A percentile compares a stretch with the other conserved stretches of the same genome.
These are phyloP conservation scores for Gloeostereum incarnatum DNA, from an alignment of 768 basidiomycete species.

Conservation along the genomic window DNA sequence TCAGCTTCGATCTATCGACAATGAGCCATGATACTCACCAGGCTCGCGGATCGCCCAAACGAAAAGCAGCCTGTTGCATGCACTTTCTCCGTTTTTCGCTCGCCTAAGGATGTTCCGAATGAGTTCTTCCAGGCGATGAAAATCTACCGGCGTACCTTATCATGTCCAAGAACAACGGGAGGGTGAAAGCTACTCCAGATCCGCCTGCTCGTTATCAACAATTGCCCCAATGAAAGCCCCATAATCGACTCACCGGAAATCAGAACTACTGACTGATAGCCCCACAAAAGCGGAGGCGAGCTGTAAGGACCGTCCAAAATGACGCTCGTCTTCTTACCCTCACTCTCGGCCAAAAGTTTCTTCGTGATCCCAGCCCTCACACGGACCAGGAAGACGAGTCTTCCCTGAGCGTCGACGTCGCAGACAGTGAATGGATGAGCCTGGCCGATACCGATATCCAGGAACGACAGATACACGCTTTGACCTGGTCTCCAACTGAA, in stretches of 20 bases:
- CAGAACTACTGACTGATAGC: conserved; percentile 36
- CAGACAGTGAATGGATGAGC: conserved; percentile 58
- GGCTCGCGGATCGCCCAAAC: conserved; percentile 18
- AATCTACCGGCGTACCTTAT: conserved; percentile 23
- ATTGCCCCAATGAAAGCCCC: not conserved
- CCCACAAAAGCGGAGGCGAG: conserved; percentile 25
- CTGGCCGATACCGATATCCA: conserved; percentile 33
- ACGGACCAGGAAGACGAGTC: conserved; percentile 53
- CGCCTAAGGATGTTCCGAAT: not conserved
- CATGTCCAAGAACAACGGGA: conserved; percentile 33
- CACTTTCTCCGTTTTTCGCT: conserved; percentile 15
- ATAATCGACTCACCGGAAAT: conserved; percentile 29
- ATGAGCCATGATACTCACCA: not conserved
- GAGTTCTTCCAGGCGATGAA: not conserved
- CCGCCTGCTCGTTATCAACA: conserved; percentile 22
- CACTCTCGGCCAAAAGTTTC: conserved; percentile 21
- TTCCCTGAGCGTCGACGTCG: conserved; percentile 22
- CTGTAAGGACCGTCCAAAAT: conserved; percentile 55
- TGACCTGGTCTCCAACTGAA: conserved; percentile 43
- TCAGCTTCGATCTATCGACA: not conserved
- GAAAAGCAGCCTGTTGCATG: conserved; percentile 34
- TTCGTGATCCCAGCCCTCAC: conserved; percentile 56
- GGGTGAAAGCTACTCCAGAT: conserved; percentile 37
- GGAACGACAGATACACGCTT: conserved; percentile 40
- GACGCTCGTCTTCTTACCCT: conserved; percentile 1